phyloP scores from a whole-genome alignment of 768 basidiomycete genomes.

The Pleurotus cornucopiae region DNA sequence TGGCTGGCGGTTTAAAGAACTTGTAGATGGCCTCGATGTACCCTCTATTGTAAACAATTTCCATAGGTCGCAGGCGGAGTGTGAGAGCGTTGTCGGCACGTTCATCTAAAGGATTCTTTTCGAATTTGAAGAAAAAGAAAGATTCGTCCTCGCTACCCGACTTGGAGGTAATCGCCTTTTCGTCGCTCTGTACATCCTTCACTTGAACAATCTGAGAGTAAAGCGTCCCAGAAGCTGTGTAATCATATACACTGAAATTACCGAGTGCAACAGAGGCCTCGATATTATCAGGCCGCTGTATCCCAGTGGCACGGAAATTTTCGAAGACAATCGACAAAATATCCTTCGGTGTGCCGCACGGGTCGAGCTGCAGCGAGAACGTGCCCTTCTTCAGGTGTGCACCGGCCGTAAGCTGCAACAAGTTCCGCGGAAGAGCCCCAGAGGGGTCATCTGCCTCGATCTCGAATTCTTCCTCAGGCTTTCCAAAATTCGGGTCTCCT shows the following conservation, averaged over 20 bases:
- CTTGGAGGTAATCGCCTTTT: not conserved
- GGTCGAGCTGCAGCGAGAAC: slow-evolving; percentile 76
- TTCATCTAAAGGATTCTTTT: slow-evolving; percentile 87
- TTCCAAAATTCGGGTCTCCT: slow-evolving; percentile 56
- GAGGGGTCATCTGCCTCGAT: slow-evolving; percentile 66
- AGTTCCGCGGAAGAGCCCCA: slow-evolving; percentile 72
- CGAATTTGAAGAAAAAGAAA: slow-evolving; percentile 91
- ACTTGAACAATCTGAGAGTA: slow-evolving; percentile 90
- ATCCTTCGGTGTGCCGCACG: slow-evolving; percentile 58
- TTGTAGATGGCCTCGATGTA: slow-evolving; percentile 89
- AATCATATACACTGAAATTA: slow-evolving; percentile 85
- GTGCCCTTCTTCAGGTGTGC: slow-evolving; percentile 85
- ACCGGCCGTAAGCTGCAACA: slow-evolving; percentile 69
- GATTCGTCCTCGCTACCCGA: slow-evolving; percentile 23
- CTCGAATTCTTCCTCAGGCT: slow-evolving; percentile 86
- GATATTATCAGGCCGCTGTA: slow-evolving; percentile 84
- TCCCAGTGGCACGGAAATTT: slow-evolving; percentile 75
- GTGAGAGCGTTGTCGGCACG: slow-evolving; percentile 89
- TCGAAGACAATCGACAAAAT: slow-evolving; percentile 87
- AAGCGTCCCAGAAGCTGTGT: slow-evolving; percentile 74
- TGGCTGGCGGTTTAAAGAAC: slow-evolving; percentile 92
- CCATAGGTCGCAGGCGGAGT: slow-evolving; percentile 90
- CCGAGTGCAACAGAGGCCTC: slow-evolving; percentile 83
- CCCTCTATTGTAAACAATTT: slow-evolving; percentile 92
- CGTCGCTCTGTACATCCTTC: slow-evolving; percentile 21